phyloP scores from a whole-genome alignment of 192 early-diverging fungal genomes.

The Paraglomus brasilianum region DNA sequence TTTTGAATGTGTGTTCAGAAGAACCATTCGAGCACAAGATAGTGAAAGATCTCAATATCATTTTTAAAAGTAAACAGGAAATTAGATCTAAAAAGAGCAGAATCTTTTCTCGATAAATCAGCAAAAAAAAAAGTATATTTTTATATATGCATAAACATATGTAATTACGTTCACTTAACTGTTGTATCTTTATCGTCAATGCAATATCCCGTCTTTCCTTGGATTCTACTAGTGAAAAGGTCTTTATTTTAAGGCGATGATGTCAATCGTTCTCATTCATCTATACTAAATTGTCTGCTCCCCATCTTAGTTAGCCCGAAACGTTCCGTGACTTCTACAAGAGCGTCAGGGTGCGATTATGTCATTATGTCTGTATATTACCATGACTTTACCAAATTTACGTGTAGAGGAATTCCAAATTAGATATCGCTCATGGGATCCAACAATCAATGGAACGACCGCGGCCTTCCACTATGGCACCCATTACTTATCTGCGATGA shows the following conservation, averaged over 20 bases:
- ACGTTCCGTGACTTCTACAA: slow-evolving; percentile 82
- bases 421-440: slow-evolving; percentile 64
- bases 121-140: no score
- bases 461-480: slow-evolving; percentile 93
- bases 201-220: slow-evolving; percentile 97
- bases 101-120: no score
- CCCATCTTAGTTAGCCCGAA: slow-evolving; percentile 59
- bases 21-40: no score
- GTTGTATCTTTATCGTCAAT: slow-evolving; percentile 46
- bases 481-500: slow-evolving; percentile 92
- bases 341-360: slow-evolving; percentile 50
- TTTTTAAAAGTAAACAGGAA: no score
- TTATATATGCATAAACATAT: no score
- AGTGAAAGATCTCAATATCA: no score
- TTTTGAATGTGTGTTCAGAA: no score
- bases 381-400: slow-evolving; percentile 26
- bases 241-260: slow-evolving; percentile 1
- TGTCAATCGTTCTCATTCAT: slow-evolving; percentile 31
- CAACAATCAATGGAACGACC: slow-evolving; percentile 43
- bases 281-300: background rate
- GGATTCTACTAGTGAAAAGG: slow-evolving; percentile 75
- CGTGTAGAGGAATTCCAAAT: slow-evolving; percentile 60
- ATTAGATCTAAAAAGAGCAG: no score
- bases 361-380: slow-evolving; percentile 23
- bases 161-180: slow-evolving; percentile 24